Percentiles rank a stretch among this genome's conserved stretches.
Evolutionary conservation across 2,329 filamentous ascomycete species (phyloP).

Genomic region (Aureobasidium lini): DNA sequence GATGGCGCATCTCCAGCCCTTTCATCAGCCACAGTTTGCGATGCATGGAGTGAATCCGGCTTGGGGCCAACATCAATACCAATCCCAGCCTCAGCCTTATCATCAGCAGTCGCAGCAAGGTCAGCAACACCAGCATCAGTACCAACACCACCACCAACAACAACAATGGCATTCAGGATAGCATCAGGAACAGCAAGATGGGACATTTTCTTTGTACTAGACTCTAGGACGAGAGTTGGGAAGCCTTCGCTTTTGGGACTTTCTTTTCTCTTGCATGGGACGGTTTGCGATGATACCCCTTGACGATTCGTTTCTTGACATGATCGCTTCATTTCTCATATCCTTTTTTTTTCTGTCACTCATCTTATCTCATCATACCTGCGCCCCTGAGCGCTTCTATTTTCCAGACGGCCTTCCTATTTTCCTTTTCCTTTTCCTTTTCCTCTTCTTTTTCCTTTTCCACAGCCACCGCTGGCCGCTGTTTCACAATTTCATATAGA

Average conservation of each 20-base stretch:
- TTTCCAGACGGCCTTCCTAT: not conserved
- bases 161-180: not conserved
- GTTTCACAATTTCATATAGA: not conserved
- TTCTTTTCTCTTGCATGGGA: not conserved
- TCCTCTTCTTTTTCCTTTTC: not conserved
- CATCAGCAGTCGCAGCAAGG: not conserved
- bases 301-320: not conserved
- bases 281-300: slow-evolving; percentile 1
- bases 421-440: not conserved
- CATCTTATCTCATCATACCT: not conserved
- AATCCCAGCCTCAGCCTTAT: not conserved
- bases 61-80: not conserved
- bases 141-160: not conserved
- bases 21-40: not conserved
- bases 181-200: not conserved
- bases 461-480: too few relatives aligned
- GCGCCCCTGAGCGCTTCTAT: too few relatives aligned
- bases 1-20: not conserved
- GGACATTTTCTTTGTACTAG: not conserved
- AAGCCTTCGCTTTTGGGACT: not conserved
- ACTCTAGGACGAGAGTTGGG: not conserved
- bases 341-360: not conserved
- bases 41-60: not conserved
- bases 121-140: not conserved
- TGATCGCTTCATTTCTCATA: not conserved